These are phyloP conservation scores for Fusarium penzigii DNA, from an alignment of 2,329 filamentous ascomycete genomes.

Conservation along the genomic window DNA sequence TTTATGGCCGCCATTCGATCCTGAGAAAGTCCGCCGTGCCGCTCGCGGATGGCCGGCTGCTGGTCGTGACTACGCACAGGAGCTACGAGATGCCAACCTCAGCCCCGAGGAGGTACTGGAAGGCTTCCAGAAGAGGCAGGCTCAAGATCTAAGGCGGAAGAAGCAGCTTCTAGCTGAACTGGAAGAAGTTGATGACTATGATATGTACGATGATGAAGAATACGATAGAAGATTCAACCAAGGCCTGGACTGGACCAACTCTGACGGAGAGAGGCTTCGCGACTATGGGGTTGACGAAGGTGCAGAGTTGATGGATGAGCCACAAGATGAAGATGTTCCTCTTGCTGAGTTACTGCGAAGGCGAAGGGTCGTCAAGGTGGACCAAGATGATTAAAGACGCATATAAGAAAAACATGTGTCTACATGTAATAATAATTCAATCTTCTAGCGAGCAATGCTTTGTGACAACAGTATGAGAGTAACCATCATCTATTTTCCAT, in stretches of 20 bases:
- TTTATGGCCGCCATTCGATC: conserved; percentile 65
- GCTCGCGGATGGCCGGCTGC: conserved; percentile 41
- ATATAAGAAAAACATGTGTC: not conserved
- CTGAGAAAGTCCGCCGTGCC: conserved; percentile 56
- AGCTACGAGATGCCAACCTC: conserved; percentile 36
- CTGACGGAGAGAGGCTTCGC: conserved; percentile 70
- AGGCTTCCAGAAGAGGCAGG: conserved; percentile 53
- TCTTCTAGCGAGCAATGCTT: conserved; percentile 7
- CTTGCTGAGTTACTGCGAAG: conserved; percentile 66
- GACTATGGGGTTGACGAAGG: conserved; percentile 84
- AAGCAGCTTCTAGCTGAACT: conserved; percentile 49
- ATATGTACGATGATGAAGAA: conserved; percentile 58
- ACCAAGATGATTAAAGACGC: conserved; percentile 34
- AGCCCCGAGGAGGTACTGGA: conserved; percentile 47
- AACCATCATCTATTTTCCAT: conserved; percentile 9
- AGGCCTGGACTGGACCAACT: conserved; percentile 66
- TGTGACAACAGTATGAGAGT: conserved; percentile 5
- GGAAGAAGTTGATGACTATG: conserved; percentile 59
- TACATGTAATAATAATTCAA: conserved; percentile 8
- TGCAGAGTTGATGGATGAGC: conserved; percentile 46
- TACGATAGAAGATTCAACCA: conserved; percentile 40
- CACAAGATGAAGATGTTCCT: conserved; percentile 62
- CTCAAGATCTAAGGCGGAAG: conserved; percentile 45
- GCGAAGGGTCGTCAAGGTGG: conserved; percentile 43
- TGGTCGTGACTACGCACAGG: conserved; percentile 36